Percentiles rank a stretch among this genome's conserved stretches.
Evolutionary conservation across 2,329 filamentous ascomycete species (phyloP).

Genomic region (Apiospora saccharicola): DNA sequence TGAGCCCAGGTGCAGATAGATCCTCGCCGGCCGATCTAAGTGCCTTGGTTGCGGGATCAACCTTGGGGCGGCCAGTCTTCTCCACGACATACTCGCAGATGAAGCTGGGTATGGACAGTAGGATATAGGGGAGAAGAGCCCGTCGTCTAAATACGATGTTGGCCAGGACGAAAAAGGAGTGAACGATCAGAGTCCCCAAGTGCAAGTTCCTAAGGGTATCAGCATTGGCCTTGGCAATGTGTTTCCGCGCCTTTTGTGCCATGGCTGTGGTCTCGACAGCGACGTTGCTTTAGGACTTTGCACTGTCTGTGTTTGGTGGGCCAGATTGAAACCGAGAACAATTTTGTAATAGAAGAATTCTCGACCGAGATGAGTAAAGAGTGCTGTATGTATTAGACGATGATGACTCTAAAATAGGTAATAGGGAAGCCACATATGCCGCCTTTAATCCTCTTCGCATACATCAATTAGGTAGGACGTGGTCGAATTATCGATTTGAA

Average conservation of each 20-base stretch:
- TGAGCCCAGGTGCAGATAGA: slow-evolving; percentile 84
- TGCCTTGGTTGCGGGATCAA: slow-evolving; percentile 67
- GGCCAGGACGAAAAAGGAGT: slow-evolving; percentile 76
- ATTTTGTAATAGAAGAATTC: neutral
- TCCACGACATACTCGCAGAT: slow-evolving; percentile 88
- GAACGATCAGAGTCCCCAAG: slow-evolving; percentile 74
- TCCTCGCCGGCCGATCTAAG: slow-evolving; percentile 85
- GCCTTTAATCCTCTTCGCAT: neutral
- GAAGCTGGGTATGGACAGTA: slow-evolving; percentile 78
- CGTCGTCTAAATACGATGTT: slow-evolving; percentile 72
- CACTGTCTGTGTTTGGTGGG: neutral
- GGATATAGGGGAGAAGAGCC: slow-evolving; percentile 71
- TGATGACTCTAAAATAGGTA: neutral
- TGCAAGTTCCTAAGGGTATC: slow-evolving; percentile 83
- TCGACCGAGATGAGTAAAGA: no score
- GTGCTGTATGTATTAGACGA: neutral
- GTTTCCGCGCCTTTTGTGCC: slow-evolving; percentile 71
- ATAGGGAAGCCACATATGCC: neutral
- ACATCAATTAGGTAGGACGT: neutral
- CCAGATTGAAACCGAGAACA: no score
- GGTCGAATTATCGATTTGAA: slow-evolving; percentile 28
- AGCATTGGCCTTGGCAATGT: slow-evolving; percentile 79
- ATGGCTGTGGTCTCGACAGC: slow-evolving; percentile 44
- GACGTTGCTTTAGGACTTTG: neutral
- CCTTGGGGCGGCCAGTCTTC: slow-evolving; percentile 79